Evolutionary conservation across 2,329 filamentous ascomycete species (phyloP), one percentile per base, ranked within the genome.

Genomic region (Aspergillus uvarum): DNA sequence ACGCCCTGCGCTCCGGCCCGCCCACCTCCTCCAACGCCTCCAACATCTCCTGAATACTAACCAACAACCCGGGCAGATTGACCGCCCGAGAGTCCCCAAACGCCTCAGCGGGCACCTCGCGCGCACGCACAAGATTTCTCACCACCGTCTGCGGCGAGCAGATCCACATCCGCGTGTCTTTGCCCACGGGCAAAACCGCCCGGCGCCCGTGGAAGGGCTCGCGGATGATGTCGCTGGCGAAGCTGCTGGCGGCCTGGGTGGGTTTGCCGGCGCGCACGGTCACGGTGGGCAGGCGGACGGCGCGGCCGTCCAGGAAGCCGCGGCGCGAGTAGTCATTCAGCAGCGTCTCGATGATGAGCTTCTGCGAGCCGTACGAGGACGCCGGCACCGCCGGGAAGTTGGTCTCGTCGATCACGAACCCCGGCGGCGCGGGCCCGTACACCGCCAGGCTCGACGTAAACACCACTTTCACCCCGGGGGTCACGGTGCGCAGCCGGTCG

Each of bases 41-140:
- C 75, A 87, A 77, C 75, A 87, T 80, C 67, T 87, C 82, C 72
- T 86, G 82, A n/a, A 85, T 77, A 35, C 80, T 85, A 3, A 85
- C 82, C 48, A 82, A 79, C 58, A 85, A 70, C 62, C 84, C 84
- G 0, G 84, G 84, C 51, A 87, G 69, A 70, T 83, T 81, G 12
- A 83, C 74, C 0, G 85, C 80, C 58, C 83, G 79, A 44, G 14
- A 78, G 58, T 80, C 80, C 52, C 83, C 80, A 73, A 85, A 82
- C 26, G 76, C 78, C 65, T 84, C 82, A 32, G 72, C 77, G 2
- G 80, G 77, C 22, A 86, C 70, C 19, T 78, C 77, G 54, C 82
- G 75, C 5, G 82, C 81, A 66, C 82, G 79, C 29, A 85, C 70
- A 52, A 87, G 69, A 67, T 87, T 87, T 68, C 77, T 76, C 22